Conservation (phyloP, 2,329 filamentous ascomycete species). For the Botrytis byssoidea region DNA sequence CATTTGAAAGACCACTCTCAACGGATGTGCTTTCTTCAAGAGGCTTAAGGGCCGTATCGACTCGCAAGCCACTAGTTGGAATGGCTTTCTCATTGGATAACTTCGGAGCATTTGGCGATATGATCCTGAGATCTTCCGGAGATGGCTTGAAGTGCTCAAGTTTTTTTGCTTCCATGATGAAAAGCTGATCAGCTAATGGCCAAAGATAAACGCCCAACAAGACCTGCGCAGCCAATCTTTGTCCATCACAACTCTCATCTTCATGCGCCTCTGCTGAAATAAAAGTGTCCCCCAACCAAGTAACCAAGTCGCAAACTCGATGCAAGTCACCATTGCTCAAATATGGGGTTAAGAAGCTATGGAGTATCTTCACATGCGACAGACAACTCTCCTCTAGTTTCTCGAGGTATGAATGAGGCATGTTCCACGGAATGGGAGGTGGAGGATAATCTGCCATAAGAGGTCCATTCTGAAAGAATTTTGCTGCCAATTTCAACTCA, state of each 20-base stretch:
- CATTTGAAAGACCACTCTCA: conserved; percentile 54
- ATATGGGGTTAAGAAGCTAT: conserved; percentile 33
- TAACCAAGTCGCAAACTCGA: conserved; percentile 34
- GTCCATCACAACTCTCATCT: conserved; percentile 32
- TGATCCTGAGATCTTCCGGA: conserved; percentile 32
- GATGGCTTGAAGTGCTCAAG: conserved; percentile 37
- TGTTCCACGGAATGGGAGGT: conserved; percentile 28
- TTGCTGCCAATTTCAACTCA: conserved; percentile 34
- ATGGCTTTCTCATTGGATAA: background rate
- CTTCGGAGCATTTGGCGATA: background rate
- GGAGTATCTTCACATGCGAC: conserved; percentile 35
- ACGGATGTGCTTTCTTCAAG: conserved; percentile 55
- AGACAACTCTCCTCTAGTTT: conserved; percentile 35
- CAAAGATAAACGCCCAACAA: conserved; percentile 37
- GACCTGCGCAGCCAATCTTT: conserved; percentile 31
- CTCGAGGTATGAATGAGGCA: conserved; percentile 32
- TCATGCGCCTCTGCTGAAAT: conserved; percentile 33
- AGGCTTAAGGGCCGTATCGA: conserved; percentile 38
- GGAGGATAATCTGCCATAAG: conserved; percentile 31
- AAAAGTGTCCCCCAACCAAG: conserved; percentile 38
- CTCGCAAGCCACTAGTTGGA: conserved; percentile 11
- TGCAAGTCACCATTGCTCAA: conserved; percentile 34
- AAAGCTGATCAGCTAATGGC: conserved; percentile 36
- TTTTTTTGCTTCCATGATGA: conserved; percentile 36
- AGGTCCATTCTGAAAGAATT: conserved; percentile 36